phyloP scores from a whole-genome alignment of 768 basidiomycete genomes.

The Hortiboletus campestris region DNA sequence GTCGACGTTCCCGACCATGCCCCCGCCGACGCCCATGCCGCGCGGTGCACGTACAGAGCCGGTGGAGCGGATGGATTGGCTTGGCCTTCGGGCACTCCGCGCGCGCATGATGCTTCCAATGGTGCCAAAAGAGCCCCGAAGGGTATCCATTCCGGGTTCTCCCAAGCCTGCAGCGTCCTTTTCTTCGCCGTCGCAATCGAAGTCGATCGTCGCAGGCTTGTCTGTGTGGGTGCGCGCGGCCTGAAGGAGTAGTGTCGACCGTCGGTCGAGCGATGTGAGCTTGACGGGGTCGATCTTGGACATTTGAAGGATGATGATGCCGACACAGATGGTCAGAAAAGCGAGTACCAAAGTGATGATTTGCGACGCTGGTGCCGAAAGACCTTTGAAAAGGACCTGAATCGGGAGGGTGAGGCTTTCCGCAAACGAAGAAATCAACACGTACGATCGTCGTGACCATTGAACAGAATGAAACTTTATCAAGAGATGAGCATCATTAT shows the following conservation, averaged over 20 bases:
- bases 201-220: slow-evolving; percentile 32
- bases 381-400: slow-evolving; percentile 86
- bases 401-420: slow-evolving; percentile 3
- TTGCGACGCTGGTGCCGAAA: slow-evolving; percentile 68
- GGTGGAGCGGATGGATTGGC: slow-evolving; percentile 41
- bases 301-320: slow-evolving; percentile 94
- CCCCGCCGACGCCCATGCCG: slow-evolving; percentile 24
- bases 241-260: slow-evolving; percentile 86
- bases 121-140: slow-evolving; percentile 89
- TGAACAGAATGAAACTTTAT: slow-evolving; percentile 75
- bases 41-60: slow-evolving; percentile 21
- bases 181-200: slow-evolving; percentile 56
- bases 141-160: slow-evolving; percentile 90
- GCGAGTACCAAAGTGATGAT: slow-evolving; percentile 92
- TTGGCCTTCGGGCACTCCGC: slow-evolving; percentile 50
- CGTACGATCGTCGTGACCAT: slow-evolving; percentile 80
- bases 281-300: slow-evolving; percentile 87
- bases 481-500: background rate
- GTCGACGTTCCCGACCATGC: slow-evolving; percentile 29
- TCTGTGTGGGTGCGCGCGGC: slow-evolving; percentile 77
- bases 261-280: slow-evolving; percentile 79
- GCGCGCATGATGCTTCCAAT: slow-evolving; percentile 88
- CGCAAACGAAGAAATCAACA: slow-evolving; percentile 6
- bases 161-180: slow-evolving; percentile 59
- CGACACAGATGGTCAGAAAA: slow-evolving; percentile 87